These are phyloP conservation scores for Suhomyces sp. DNA, from an alignment of 805 yeast genomes.

Conservation along the genomic window DNA sequence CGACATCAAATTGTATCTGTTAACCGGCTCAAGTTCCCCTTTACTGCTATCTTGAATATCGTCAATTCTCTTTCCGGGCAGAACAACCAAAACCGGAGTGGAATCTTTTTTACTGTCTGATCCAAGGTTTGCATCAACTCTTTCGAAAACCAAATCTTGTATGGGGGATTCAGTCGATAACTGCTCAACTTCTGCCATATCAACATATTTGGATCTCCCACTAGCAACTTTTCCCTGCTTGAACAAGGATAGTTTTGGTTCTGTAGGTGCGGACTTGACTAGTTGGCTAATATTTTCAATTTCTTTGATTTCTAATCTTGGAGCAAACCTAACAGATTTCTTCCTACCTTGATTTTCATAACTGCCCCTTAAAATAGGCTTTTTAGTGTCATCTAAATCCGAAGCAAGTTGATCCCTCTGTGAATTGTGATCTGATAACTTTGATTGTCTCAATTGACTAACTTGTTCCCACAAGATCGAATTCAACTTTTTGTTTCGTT, in stretches of 20 bases:
- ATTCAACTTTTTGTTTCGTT: constrained; percentile 13
- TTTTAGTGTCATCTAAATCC: too few species aligned
- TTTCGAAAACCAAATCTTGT: constrained; percentile 13
- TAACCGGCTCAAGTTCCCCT: constrained; percentile 10
- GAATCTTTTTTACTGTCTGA: background rate
- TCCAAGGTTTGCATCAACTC: background rate
- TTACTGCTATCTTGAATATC: too few species aligned
- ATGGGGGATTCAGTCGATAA: constrained; percentile 11
- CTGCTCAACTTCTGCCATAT: too few species aligned
- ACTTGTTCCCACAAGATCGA: constrained; percentile 43
- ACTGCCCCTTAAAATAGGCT: too few species aligned
- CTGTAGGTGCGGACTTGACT: constrained; percentile 28
- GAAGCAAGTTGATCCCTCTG: background rate
- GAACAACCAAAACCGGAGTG: background rate
- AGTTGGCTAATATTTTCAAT: constrained; percentile 57
- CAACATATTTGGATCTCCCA: too few species aligned
- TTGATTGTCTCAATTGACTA: constrained; percentile 23
- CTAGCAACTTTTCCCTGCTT: constrained; percentile 9
- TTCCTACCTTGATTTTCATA: constrained; percentile 1
- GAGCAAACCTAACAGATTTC: constrained; percentile 56
- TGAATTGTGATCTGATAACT: too few species aligned
- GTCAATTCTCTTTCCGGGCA: constrained; percentile 1
- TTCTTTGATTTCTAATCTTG: constrained; percentile 54
- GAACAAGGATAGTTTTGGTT: constrained; percentile 11
- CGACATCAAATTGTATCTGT: constrained; percentile 12